Evolutionary conservation across 139 green algal species (phyloP).

Genomic region (Zygnema cylindricum): DNA sequence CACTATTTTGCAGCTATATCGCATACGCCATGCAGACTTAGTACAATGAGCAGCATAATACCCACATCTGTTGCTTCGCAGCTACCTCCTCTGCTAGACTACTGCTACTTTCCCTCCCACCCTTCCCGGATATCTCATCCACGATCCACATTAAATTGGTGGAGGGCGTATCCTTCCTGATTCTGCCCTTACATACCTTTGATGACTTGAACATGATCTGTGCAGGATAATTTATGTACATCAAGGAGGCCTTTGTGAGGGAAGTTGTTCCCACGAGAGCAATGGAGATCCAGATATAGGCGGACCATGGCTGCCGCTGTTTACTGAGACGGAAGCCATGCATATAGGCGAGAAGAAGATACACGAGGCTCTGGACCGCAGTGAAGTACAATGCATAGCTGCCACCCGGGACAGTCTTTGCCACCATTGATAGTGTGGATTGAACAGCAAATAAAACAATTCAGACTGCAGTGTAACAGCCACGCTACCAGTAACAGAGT

Average conservation of each 20-base stretch:
- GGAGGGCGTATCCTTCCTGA: background rate
- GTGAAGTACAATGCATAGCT: constrained; percentile 57
- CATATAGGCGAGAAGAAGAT: constrained; percentile 20
- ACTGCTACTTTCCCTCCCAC: too few species aligned
- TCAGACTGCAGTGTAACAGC: background rate
- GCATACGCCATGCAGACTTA: too few species aligned
- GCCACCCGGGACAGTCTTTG: background rate
- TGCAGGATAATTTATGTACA: constrained; percentile 50
- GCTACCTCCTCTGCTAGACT: too few species aligned
- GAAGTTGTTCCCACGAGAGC: constrained; percentile 20
- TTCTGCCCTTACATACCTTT: constrained; percentile 32
- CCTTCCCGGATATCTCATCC: too few species aligned
- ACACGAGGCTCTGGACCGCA: constrained; percentile 22
- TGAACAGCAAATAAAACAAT: constrained; percentile 3
- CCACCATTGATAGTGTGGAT: background rate
- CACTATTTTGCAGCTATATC: too few species aligned
- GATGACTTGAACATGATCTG: constrained; percentile 55
- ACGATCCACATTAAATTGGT: background rate
- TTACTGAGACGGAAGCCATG: constrained; percentile 35
- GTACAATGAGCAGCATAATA: too few species aligned
- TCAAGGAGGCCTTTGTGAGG: constrained; percentile 48
- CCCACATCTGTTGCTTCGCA: too few species aligned
- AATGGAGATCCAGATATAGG: constrained; percentile 31
- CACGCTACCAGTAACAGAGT: background rate
- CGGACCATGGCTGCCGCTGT: background rate